Percentiles rank a stretch among this genome's conserved stretches.
These are phyloP conservation scores for Aspergillus tamarii DNA, from an alignment of 2,329 filamentous ascomycete species.

Conservation along the genomic window DNA sequence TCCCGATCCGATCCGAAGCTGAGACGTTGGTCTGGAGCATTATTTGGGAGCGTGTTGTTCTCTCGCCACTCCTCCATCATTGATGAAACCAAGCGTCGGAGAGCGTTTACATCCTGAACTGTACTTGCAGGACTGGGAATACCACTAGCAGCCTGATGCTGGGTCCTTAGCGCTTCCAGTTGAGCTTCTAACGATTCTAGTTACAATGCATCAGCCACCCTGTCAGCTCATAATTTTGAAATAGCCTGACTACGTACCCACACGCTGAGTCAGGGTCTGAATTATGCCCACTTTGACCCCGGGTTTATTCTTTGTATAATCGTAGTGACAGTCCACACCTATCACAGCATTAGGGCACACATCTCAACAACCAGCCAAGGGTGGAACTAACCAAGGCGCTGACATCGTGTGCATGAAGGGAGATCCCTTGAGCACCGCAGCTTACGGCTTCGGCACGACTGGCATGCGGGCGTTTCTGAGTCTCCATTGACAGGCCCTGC, in stretches of 20 bases:
- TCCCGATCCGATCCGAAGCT: not conserved
- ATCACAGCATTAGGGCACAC: not conserved
- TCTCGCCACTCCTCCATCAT: not conserved
- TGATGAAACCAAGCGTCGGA: not conserved
- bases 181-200: not conserved
- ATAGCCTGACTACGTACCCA: not conserved
- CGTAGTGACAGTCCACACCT: not conserved
- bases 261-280: not conserved
- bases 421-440: not conserved
- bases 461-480: not conserved
- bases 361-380: not conserved
- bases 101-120: not conserved
- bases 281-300: not conserved
- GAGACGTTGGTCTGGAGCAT: not conserved
- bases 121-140: not conserved
- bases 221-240: too few species aligned
- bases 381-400: not conserved
- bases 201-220: not conserved
- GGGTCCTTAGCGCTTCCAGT: not conserved
- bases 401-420: not conserved
- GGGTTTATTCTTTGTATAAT: not conserved
- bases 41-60: not conserved
- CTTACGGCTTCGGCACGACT: not conserved
- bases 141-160: not conserved
- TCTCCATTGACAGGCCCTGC: not conserved